A percentile compares a stretch with the other conserved stretches of the same genome.
phyloP scores from a whole-genome alignment of 257 asterid genomes.

The Coffea canephora region DNA sequence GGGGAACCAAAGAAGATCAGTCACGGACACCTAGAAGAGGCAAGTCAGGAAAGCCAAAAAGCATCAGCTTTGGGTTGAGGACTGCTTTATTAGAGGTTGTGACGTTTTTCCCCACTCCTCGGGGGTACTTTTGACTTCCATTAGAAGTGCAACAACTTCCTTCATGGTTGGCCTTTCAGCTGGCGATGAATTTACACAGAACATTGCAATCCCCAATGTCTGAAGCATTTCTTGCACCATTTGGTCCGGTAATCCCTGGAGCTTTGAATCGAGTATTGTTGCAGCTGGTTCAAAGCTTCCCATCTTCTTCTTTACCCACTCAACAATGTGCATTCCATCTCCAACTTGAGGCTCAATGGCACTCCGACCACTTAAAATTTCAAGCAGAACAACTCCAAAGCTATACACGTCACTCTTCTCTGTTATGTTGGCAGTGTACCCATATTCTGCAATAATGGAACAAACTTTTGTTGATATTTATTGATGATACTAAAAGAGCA shows the following conservation, averaged over 20 bases:
- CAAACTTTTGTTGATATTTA: neutral
- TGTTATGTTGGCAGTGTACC: conserved; percentile 78
- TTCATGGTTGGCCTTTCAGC: conserved; percentile 90
- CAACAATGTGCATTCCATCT: conserved; percentile 84
- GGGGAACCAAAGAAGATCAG: conserved; percentile 26
- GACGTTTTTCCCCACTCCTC: conserved; percentile 76
- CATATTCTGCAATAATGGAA: conserved; percentile 60
- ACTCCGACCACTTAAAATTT: conserved; percentile 79
- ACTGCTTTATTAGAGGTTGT: conserved; percentile 83
- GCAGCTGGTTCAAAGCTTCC: conserved; percentile 93
- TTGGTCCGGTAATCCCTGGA: conserved; percentile 76
- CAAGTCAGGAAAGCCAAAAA: conserved; percentile 1
- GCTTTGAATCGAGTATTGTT: conserved; percentile 69
- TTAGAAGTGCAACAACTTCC: conserved; percentile 90
- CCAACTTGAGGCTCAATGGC: conserved; percentile 79
- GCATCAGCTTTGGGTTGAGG: conserved; percentile 58
- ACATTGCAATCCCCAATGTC: conserved; percentile 93
- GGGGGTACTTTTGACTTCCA: conserved; percentile 83
- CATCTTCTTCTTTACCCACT: conserved; percentile 97
- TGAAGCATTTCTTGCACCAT: conserved; percentile 97
- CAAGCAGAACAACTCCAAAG: conserved; percentile 84
- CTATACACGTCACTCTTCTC: conserved; percentile 96
- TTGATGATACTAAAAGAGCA: neutral
- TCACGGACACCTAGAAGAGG: conserved; percentile 19
- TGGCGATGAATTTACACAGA: conserved; percentile 85